Percentiles rank a stretch among this genome's conserved stretches.
These are phyloP conservation scores for Curvularia sp. DNA, from an alignment of 2,329 filamentous ascomycete species.

Conservation along the genomic window DNA sequence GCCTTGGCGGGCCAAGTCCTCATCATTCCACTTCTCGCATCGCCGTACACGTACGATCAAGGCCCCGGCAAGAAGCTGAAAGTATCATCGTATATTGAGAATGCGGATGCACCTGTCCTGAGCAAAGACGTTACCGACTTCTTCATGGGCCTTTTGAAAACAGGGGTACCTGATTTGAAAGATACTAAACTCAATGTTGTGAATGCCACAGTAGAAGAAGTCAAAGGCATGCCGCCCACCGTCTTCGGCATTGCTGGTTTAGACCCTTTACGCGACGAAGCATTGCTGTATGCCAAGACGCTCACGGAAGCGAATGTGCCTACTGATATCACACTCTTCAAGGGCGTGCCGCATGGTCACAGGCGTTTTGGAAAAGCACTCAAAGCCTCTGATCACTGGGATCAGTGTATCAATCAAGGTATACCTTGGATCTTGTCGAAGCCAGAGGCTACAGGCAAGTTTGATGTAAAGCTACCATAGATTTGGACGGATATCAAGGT, in stretches of 20 bases:
- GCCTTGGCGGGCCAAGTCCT: constrained; percentile 58
- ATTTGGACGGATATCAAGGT: not conserved
- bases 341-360: constrained; percentile 62
- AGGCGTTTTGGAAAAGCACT: constrained; percentile 55
- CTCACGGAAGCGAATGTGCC: constrained; percentile 57
- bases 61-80: constrained; percentile 49
- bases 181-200: constrained; percentile 44
- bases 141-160: constrained; percentile 39
- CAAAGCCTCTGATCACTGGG: constrained; percentile 52
- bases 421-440: constrained; percentile 53
- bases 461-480: constrained; percentile 42
- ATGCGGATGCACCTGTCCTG: constrained; percentile 57
- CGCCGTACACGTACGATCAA: constrained; percentile 45
- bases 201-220: constrained; percentile 45
- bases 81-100: constrained; percentile 53
- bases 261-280: constrained; percentile 60
- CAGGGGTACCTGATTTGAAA: constrained; percentile 31
- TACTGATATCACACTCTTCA: constrained; percentile 58
- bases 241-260: constrained; percentile 59
- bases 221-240: constrained; percentile 55
- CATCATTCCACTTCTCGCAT: constrained; percentile 50
- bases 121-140: constrained; percentile 49
- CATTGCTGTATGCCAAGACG: constrained; percentile 55
- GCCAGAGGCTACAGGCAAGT: constrained; percentile 43
- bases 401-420: constrained; percentile 53